Evolutionary conservation across 768 basidiomycete genomes (phyloP).

Genomic region (Pisolithus microcarpus): DNA sequence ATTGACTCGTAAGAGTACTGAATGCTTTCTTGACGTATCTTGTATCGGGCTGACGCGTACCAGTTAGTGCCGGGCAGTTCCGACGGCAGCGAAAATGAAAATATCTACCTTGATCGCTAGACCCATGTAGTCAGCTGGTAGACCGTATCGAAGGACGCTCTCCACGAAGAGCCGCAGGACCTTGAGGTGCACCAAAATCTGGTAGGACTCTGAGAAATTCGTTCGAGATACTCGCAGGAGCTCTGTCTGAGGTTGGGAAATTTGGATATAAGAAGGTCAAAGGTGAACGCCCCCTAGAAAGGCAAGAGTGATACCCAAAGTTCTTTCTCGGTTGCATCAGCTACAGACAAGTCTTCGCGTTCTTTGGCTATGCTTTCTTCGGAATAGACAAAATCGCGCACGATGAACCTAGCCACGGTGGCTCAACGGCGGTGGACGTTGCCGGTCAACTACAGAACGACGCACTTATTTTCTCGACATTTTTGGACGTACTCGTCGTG

Average conservation of each 20-base stretch:
- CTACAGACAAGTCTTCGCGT: conserved; percentile 69
- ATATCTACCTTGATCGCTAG: conserved; percentile 64
- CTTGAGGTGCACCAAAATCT: conserved; percentile 90
- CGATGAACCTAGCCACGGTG: conserved; percentile 61
- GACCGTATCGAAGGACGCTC: conserved; percentile 90
- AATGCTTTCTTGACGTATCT: conserved; percentile 79
- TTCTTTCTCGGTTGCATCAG: conserved; percentile 86
- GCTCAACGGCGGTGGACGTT: conserved; percentile 2
- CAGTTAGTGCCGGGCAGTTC: background rate
- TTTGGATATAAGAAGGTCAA: conserved; percentile 1
- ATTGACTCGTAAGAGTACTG: conserved; percentile 63
- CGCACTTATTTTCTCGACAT: conserved; percentile 90
- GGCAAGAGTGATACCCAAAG: conserved; percentile 63
- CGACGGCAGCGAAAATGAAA: background rate
- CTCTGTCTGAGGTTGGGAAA: conserved; percentile 57
- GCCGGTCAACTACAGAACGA: conserved; percentile 5
- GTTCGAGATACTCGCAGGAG: conserved; percentile 83
- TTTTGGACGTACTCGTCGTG: conserved; percentile 92
- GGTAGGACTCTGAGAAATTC: conserved; percentile 96
- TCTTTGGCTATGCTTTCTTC: conserved; percentile 77
- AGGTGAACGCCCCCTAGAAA: background rate
- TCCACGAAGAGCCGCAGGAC: conserved; percentile 88
- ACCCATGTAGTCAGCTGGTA: conserved; percentile 86
- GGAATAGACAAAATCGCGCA: conserved; percentile 90
- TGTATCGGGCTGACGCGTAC: conserved; percentile 62